Evolutionary conservation across 495 filamentous ascomycete genomes (phyloP).

Genomic region (Durotheca rogersii): DNA sequence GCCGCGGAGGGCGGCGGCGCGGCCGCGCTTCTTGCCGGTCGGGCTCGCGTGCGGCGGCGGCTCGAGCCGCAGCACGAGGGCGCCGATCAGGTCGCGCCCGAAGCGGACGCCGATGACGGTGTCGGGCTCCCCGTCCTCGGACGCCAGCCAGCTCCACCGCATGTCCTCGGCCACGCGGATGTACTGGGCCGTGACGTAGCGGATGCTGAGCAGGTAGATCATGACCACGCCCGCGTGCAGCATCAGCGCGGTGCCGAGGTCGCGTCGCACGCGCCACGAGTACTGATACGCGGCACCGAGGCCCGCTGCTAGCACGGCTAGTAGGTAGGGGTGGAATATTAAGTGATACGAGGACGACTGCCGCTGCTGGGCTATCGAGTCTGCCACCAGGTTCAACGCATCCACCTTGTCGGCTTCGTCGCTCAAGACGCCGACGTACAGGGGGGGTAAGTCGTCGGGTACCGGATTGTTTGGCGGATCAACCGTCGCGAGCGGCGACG

Average conservation of each 20-base stretch:
- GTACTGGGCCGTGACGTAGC: constrained; percentile 45
- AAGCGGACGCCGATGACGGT: constrained; percentile 44
- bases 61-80: constrained; percentile 46
- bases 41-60: constrained; percentile 37
- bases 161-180: constrained; percentile 41
- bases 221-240: constrained; percentile 39
- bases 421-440: constrained; percentile 41
- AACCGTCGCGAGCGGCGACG: constrained; percentile 32
- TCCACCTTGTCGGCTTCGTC: constrained; percentile 41
- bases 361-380: constrained; percentile 50
- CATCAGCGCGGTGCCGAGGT: constrained; percentile 40
- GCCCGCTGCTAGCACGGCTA: constrained; percentile 31
- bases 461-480: constrained; percentile 24
- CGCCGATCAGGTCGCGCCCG: constrained; percentile 44
- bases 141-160: constrained; percentile 41
- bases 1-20: constrained; percentile 37
- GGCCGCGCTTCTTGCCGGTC: constrained; percentile 22
- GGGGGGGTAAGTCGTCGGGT: constrained; percentile 42
- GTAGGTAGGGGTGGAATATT: constrained; percentile 44
- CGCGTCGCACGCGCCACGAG: constrained; percentile 31
- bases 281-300: constrained; percentile 41
- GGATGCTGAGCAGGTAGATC: constrained; percentile 44
- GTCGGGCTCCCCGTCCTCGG: constrained; percentile 40
- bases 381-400: constrained; percentile 46
- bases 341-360: constrained; percentile 41